Evolutionary conservation across 345 rosid genomes (phyloP).

Genomic region (Eucalyptus regnans): DNA sequence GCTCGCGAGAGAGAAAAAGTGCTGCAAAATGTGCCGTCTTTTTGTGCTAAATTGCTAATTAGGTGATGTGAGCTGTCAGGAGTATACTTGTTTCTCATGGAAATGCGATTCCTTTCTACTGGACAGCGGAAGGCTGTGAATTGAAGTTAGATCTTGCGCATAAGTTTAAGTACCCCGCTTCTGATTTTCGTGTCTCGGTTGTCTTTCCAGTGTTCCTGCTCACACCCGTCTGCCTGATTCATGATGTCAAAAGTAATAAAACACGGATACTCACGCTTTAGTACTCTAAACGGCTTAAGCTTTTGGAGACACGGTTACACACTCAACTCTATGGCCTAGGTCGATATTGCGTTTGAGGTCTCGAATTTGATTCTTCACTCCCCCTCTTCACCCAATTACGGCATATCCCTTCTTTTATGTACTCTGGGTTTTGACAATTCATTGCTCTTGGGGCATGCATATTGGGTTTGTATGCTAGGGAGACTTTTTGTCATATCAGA

Average conservation of each 20-base stretch:
- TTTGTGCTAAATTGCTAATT: neutral
- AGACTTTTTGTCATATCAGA: neutral
- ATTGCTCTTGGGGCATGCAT: neutral
- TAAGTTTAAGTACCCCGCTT: neutral
- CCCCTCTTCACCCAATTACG: neutral
- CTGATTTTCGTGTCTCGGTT: neutral
- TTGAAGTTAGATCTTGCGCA: neutral
- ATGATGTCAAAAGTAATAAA: neutral
- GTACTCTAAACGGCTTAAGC: neutral
- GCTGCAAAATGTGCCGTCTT: neutral
- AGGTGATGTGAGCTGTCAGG: neutral
- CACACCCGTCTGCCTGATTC: neutral
- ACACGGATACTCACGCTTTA: neutral
- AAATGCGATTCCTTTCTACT: neutral
- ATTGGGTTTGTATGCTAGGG: neutral
- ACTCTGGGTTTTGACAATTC: neutral
- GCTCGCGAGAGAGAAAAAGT: neutral
- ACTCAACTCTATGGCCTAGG: neutral
- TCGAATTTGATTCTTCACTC: neutral
- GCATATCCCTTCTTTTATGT: neutral
- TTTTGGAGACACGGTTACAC: neutral
- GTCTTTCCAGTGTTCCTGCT: neutral
- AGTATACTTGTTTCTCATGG: neutral
- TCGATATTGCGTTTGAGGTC: neutral
- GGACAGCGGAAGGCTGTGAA: neutral